Conservation (phyloP, 2,329 filamentous ascomycete species). For the Echinosphaeria canescens region DNA sequence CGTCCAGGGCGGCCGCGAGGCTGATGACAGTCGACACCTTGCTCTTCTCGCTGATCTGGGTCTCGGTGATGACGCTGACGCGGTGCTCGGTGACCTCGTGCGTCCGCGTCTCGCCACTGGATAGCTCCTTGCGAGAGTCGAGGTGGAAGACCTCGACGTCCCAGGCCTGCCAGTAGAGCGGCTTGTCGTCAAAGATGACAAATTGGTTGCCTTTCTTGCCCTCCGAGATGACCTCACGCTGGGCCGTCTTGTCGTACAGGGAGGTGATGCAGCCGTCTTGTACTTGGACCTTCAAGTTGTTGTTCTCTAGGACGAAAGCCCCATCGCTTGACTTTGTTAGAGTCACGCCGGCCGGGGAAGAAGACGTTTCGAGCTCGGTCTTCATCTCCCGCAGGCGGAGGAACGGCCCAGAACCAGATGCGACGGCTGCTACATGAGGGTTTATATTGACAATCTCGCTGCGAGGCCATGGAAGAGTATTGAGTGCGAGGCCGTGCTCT, state of each 20-base stretch:
- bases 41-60: conserved; percentile 70
- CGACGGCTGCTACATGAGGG: conserved; percentile 30
- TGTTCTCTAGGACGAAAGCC: conserved; percentile 62
- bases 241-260: conserved; percentile 49
- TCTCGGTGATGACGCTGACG: conserved; percentile 66
- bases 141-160: conserved; percentile 96
- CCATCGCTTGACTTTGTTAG: no score
- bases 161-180: conserved; percentile 94
- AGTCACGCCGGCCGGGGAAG: no score
- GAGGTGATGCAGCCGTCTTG: conserved; percentile 63
- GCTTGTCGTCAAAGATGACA: conserved; percentile 93
- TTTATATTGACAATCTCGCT: conserved; percentile 54
- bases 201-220: conserved; percentile 70
- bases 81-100: conserved; percentile 50
- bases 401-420: conserved; percentile 30
- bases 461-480: conserved; percentile 74
- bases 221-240: conserved; percentile 57
- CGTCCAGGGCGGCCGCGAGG: conserved; percentile 45
- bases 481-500: conserved; percentile 42
- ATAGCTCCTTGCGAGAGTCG: conserved; percentile 60
- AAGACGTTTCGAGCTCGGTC: no score
- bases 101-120: conserved; percentile 45
- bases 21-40: conserved; percentile 75
- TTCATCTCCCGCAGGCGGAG: conserved; percentile 28
- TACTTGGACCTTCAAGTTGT: conserved; percentile 52